Base-by-base conservation (phyloP, 73 alveolate genomes). In the Paramecium octaurelia region DNA sequence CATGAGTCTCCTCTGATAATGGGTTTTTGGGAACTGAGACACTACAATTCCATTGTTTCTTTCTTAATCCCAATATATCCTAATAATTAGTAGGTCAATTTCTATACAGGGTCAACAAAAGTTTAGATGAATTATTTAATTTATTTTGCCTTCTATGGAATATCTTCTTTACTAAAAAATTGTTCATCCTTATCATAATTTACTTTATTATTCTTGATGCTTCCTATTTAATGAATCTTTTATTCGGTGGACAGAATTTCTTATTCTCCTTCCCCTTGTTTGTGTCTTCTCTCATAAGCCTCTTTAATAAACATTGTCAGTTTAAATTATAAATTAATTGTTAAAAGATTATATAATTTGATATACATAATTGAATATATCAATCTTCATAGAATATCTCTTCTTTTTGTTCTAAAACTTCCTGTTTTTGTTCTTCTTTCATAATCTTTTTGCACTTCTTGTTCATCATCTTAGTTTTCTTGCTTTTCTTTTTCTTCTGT, bases 21-120 rank as follows among this genome's bases (percentile, higher is more conserved):
- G 94, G 94, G 23, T 88, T 88, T 58, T 88, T 88, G 16, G 94
- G 94, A 69, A 88, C 94, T 70, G 94, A 88, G 14, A 76, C 86
- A 20, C 91, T 70, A 70, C 29, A 40, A 69, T 88, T 88, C 94
- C 94, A 88, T 68, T 70, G 91, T 69, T 88, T 88, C 43, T 88
- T 88, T 31, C 87, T 88, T 64, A 88, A 71, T 0, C 87, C 87
- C 35, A 88, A 54, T 43, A 88, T 88, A 35, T 88, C 94, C 90
- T 77, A 71, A 10, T 20, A 50, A 50, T 50, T 50, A 10, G 36
- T 29, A 23, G 18, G 44, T 6, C 16, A 12, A 36, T 23, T 29
- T 8, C 14, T 40, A 34, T 77, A 77, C 90, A 70, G 87, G 87
- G 27, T 88, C 94, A 70, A 88, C 73, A 34, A 40, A 88, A 70